Evolutionary conservation across 495 filamentous ascomycete genomes (phyloP).

Genomic region (Penicillium pancosmium): DNA sequence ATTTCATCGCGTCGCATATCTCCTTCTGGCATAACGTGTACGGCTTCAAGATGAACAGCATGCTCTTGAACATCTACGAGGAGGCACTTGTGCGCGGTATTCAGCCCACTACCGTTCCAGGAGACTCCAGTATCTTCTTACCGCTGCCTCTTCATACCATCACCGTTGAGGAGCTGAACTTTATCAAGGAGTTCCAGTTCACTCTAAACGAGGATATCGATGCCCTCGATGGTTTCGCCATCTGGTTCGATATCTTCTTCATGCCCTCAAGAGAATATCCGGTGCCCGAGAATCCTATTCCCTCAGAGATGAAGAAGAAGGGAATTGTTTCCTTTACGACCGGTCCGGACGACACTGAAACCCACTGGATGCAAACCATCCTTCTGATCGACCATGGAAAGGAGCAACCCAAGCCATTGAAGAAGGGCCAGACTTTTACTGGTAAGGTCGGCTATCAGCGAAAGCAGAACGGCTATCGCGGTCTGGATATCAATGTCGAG

Average conservation of each 20-base stretch:
- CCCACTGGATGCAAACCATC: constrained; percentile 57
- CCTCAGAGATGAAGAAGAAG: constrained; percentile 49
- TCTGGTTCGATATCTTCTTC: constrained; percentile 71
- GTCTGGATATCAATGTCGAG: constrained; percentile 50
- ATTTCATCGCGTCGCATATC: constrained; percentile 67
- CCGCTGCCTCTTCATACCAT: constrained; percentile 59
- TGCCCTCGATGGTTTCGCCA: constrained; percentile 59
- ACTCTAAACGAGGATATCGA: constrained; percentile 57
- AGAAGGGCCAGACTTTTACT: constrained; percentile 52
- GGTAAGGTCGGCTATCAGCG: constrained; percentile 56
- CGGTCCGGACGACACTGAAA: constrained; percentile 52
- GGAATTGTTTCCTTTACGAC: constrained; percentile 56
- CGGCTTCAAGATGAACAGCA: constrained; percentile 59
- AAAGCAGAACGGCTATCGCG: constrained; percentile 46
- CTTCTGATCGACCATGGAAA: constrained; percentile 49
- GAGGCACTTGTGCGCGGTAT: constrained; percentile 59
- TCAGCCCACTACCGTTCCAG: constrained; percentile 45
- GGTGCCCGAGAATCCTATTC: constrained; percentile 46
- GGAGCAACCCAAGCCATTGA: constrained; percentile 36
- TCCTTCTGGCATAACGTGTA: constrained; percentile 73
- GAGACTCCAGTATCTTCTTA: constrained; percentile 54
- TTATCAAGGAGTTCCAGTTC: constrained; percentile 58
- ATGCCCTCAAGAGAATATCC: constrained; percentile 48
- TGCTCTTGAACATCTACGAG: constrained; percentile 60
- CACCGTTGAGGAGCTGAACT: constrained; percentile 57